These are phyloP conservation scores for Gnomoniopsis smithogilvyi DNA, from an alignment of 2,329 filamentous ascomycete genomes.

Conservation along the genomic window DNA sequence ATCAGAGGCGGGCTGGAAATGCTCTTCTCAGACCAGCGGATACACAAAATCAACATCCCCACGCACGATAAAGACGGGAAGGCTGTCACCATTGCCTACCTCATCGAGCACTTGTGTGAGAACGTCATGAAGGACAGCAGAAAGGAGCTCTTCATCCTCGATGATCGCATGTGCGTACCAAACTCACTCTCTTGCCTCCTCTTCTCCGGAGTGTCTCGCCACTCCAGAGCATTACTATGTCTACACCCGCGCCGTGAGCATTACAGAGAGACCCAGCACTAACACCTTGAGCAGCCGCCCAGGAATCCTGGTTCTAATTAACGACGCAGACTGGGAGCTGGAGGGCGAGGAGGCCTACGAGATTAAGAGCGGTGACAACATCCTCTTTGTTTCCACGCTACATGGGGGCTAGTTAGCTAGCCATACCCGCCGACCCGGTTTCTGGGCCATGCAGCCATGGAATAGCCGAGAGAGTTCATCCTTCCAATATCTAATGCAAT, in stretches of 20 bases:
- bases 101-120: constrained; percentile 76
- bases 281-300: constrained; percentile 62
- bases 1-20: constrained; percentile 88
- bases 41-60: constrained; percentile 69
- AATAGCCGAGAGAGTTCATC: no score
- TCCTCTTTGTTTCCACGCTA: constrained; percentile 93
- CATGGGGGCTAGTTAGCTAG: constrained; percentile 70
- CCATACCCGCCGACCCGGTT: neutral
- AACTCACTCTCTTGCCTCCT: neutral
- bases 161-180: constrained; percentile 77
- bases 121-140: constrained; percentile 81
- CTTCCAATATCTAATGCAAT: no score
- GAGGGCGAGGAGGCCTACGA: constrained; percentile 92
- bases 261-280: neutral
- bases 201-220: no score
- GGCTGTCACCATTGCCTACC: constrained; percentile 66
- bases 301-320: constrained; percentile 93
- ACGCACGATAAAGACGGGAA: constrained; percentile 55
- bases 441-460: neutral
- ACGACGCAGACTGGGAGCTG: constrained; percentile 97
- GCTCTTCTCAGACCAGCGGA: constrained; percentile 81
- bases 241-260: neutral
- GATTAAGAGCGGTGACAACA: constrained; percentile 76
- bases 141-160: constrained; percentile 85
- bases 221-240: no score